A percentile compares a stretch with the other conserved stretches of the same genome.
Evolutionary conservation across 176 grass and related monocot species (phyloP).

Genomic region (Aegilops tauschii): DNA sequence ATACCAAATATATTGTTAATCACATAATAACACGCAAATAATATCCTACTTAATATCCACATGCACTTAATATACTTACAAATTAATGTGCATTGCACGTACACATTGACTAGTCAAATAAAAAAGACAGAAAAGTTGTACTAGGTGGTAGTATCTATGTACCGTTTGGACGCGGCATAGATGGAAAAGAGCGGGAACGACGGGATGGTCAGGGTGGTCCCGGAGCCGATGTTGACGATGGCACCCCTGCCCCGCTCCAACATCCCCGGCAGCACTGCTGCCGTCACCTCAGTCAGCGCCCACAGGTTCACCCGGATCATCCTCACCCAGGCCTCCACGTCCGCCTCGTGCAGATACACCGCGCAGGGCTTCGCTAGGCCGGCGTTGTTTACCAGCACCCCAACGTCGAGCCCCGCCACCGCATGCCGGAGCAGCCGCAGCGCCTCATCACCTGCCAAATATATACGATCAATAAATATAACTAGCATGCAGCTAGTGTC

Average conservation of each 20-base stretch:
- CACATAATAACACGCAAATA: too few species aligned
- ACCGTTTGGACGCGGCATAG: not conserved
- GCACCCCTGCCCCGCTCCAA: not conserved
- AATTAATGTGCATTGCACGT: too few species aligned
- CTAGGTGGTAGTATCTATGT: not conserved
- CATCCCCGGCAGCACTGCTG: not conserved
- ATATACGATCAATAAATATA: not conserved
- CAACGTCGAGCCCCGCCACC: not conserved
- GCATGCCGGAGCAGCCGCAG: not conserved
- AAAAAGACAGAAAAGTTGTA: not conserved
- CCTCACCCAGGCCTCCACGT: not conserved
- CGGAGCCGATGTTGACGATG: not conserved
- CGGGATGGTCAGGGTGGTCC: not conserved
- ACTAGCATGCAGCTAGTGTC: too few species aligned
- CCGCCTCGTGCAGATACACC: not conserved
- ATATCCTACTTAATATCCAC: too few species aligned
- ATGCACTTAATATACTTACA: too few species aligned
- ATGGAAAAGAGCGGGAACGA: not conserved
- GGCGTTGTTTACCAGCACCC: not conserved
- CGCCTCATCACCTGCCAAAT: not conserved
- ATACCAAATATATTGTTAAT: too few species aligned
- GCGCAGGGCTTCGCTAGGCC: not conserved
- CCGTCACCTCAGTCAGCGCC: not conserved
- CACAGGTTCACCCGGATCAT: not conserved
- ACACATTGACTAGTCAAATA: not conserved